phyloP scores from a whole-genome alignment of 2,329 filamentous ascomycete species.

The Fragosphaeria purpurea region DNA sequence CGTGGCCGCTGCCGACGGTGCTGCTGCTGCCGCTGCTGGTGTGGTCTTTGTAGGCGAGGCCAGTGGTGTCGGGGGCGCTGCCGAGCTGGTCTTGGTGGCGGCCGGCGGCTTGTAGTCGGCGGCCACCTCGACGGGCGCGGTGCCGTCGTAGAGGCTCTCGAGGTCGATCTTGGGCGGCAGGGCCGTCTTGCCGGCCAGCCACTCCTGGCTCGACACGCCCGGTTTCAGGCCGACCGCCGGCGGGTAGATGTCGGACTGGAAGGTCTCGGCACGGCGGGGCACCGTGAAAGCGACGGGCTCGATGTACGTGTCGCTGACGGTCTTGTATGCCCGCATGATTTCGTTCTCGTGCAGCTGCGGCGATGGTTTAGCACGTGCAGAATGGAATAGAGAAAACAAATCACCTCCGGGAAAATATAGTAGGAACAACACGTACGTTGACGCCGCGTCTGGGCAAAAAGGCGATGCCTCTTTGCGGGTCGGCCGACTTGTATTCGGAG shows the following conservation, averaged over 20 bases:
- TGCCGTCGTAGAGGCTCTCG: slow-evolving; percentile 82
- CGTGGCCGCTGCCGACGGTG: slow-evolving; percentile 2
- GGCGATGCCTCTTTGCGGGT: slow-evolving; percentile 88
- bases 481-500: slow-evolving; percentile 92
- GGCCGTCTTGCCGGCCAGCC: slow-evolving; percentile 75
- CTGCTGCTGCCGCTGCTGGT: slow-evolving; percentile 22
- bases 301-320: slow-evolving; percentile 86
- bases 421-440: slow-evolving; percentile 47
- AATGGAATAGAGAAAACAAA: neutral
- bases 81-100: slow-evolving; percentile 31
- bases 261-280: slow-evolving; percentile 81
- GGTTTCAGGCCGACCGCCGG: slow-evolving; percentile 72
- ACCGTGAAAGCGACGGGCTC: slow-evolving; percentile 98
- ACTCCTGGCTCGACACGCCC: slow-evolving; percentile 70
- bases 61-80: slow-evolving; percentile 32
- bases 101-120: slow-evolving; percentile 52
- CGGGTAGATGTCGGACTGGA: slow-evolving; percentile 95
- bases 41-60: slow-evolving; percentile 22
- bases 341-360: slow-evolving; percentile 82
- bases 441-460: slow-evolving; percentile 93
- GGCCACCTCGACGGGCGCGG: slow-evolving; percentile 65
- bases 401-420: neutral
- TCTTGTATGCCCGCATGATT: slow-evolving; percentile 92
- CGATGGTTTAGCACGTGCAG: neutral
- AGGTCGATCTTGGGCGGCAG: slow-evolving; percentile 88